Conservation (phyloP, 805 yeast species). For the Blastobotrys mokoenaii region DNA sequence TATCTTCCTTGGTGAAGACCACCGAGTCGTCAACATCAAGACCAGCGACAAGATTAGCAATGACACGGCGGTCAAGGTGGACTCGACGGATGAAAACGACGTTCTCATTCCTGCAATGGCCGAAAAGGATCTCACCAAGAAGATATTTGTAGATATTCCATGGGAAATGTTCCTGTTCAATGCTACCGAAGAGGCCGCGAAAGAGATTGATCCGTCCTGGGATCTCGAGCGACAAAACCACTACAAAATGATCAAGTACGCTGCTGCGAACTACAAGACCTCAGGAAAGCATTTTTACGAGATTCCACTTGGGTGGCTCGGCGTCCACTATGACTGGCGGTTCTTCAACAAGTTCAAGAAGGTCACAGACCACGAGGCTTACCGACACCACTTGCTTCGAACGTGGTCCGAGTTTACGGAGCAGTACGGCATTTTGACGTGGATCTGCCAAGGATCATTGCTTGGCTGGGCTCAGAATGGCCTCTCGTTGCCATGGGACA, state of each 20-base stretch:
- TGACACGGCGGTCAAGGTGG: constrained; percentile 10
- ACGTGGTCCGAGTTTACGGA: constrained; percentile 40
- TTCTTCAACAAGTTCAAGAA: constrained; percentile 43
- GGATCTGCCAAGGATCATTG: constrained; percentile 43
- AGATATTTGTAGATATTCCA: constrained; percentile 9
- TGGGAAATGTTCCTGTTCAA: constrained; percentile 14
- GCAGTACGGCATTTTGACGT: constrained; percentile 35
- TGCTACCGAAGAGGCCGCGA: constrained; percentile 6
- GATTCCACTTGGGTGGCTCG: constrained; percentile 14
- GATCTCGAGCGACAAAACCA: constrained; percentile 6
- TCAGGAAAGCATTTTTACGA: constrained; percentile 19
- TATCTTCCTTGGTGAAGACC: constrained; percentile 13
- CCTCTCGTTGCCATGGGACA: constrained; percentile 45
- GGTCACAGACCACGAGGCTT: constrained; percentile 33
- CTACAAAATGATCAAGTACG: constrained; percentile 12
- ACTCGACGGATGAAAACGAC: constrained; percentile 3
- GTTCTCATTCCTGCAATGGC: constrained; percentile 1
- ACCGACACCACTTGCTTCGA: constrained; percentile 39
- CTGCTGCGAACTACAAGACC: constrained; percentile 5
- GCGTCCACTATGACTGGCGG: constrained; percentile 52
- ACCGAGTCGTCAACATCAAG: constrained; percentile 3
- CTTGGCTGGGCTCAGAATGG: constrained; percentile 46
- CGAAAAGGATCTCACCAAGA: constrained; percentile 2
- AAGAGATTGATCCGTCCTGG: background rate
- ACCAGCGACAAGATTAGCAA: constrained; percentile 7